These are phyloP conservation scores for Gymnopus androsaceus DNA, from an alignment of 1,284 basidiomycete species.

Conservation along the genomic window DNA sequence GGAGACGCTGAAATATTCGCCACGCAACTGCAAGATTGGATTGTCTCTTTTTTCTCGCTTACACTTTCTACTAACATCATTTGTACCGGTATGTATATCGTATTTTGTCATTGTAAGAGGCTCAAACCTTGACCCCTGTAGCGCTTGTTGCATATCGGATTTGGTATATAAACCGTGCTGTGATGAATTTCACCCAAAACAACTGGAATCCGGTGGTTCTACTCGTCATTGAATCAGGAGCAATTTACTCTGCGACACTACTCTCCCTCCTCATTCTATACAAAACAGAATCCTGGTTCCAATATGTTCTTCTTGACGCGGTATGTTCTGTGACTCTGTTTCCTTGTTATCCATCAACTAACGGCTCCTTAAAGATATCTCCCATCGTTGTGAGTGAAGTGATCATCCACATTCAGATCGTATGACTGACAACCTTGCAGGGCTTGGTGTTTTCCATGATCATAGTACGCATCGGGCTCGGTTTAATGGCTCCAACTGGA, in stretches of 20 bases:
- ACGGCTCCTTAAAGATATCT: conserved; percentile 23
- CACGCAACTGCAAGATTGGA: conserved; percentile 7
- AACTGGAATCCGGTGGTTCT: conserved; percentile 34
- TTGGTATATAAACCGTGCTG: conserved; percentile 34
- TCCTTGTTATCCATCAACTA: neutral
- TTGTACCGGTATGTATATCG: conserved; percentile 14
- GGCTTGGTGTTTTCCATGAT: conserved; percentile 37
- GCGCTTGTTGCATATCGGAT: conserved; percentile 38
- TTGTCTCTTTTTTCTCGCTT: conserved; percentile 9
- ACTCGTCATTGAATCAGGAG: conserved; percentile 44
- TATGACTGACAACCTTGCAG: conserved; percentile 16
- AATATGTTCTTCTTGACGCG: conserved; percentile 42
- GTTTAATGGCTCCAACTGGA: conserved; percentile 24
- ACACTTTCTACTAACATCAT: conserved; percentile 13
- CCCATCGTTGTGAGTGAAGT: conserved; percentile 33
- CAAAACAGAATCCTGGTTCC: conserved; percentile 34
- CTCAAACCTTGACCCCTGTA: too few species aligned
- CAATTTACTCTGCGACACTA: conserved; percentile 39
- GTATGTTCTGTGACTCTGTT: conserved; percentile 23
- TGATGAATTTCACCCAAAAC: conserved; percentile 19
- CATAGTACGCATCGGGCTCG: conserved; percentile 36
- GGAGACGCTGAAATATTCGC: conserved; percentile 10
- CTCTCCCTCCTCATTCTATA: conserved; percentile 36
- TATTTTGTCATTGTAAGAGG: too few species aligned
- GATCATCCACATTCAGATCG: neutral